These are phyloP conservation scores for Aspergillus melleus DNA, from an alignment of 2,329 filamentous ascomycete genomes.

Conservation along the genomic window DNA sequence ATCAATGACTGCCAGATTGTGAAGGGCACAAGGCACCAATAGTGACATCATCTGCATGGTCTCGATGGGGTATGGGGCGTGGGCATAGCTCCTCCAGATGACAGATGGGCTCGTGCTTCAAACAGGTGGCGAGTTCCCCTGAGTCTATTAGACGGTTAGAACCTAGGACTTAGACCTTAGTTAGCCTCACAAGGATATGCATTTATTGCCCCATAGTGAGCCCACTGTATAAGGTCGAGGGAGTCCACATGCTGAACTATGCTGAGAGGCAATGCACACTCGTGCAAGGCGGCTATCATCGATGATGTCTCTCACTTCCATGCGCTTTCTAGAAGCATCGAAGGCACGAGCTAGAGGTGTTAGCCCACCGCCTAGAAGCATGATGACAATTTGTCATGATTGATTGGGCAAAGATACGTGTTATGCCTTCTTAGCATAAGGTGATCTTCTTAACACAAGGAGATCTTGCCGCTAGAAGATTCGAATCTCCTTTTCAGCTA, in stretches of 20 bases:
- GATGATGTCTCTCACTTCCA: not conserved
- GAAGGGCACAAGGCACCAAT: not conserved
- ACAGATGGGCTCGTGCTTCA: not conserved
- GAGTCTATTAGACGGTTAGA: not conserved
- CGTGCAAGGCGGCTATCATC: not conserved
- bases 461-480: not conserved
- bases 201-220: not conserved
- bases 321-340: not conserved
- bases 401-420: not conserved
- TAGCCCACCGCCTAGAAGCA: not conserved
- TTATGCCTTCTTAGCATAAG: not conserved
- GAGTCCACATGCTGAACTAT: not conserved
- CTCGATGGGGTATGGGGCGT: not conserved
- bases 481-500: not conserved
- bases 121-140: not conserved
- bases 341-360: not conserved
- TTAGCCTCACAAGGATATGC: not conserved
- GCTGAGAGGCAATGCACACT: not conserved
- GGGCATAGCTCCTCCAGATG: not conserved
- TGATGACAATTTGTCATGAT: not conserved
- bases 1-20: no score
- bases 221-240: not conserved
- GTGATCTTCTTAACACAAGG: not conserved
- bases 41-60: not conserved
- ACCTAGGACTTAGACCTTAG: not conserved